Base-by-base conservation (phyloP, 495 filamentous ascomycete genomes). In the Daldinia grandis region DNA sequence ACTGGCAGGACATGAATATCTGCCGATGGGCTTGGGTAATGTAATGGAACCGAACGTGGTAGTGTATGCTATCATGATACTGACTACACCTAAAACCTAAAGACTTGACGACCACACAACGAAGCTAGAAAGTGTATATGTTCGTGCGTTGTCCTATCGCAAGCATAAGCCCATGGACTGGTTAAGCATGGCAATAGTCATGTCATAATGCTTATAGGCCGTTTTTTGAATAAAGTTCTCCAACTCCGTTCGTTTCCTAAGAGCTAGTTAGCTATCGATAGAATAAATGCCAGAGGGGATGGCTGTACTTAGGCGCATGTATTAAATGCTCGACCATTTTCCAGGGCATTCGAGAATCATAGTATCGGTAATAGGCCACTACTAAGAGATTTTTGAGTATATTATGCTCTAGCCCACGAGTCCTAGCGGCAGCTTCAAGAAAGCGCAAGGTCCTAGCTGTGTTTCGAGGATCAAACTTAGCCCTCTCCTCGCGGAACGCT, bases 401-500 rank as follows among this genome's bases (percentile, higher is more conserved):
- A 60, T 79, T 83, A 76, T 97, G 93, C 82, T 98, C 95, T 19
- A 95, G 64, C 0, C 93, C 93, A 25, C 79, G 84, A 64, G 84
- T 77, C 49, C 81, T 78, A 8, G 90, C 83, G 6, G 95, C 95
- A 28, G 86, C 84, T 37, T 87, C 81, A 5, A 98, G 82, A 74
- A 99, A 98, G 62, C 84, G 82, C 17, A 96, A 64, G 0, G 95
- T 99, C 58, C 92, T 91, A 56, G 81, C 76, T 37, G 97, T 87
- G 62, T 84, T 87, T 27, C 82, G 77, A 42, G 79, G 72, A 70
- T 93, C 82, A 69, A 91, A 92, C 10, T 85, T 80, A 54, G 80
- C 78, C 5, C 78, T 66, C 42, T 81, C 79, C 30, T 84, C 84
- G 40, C 93, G 92, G 78, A 97, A 99, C 9, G 89, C 87, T 0